Evolutionary conservation across 2,329 filamentous ascomycete genomes (phyloP).

Genomic region (Fusarium oligoseptatum): DNA sequence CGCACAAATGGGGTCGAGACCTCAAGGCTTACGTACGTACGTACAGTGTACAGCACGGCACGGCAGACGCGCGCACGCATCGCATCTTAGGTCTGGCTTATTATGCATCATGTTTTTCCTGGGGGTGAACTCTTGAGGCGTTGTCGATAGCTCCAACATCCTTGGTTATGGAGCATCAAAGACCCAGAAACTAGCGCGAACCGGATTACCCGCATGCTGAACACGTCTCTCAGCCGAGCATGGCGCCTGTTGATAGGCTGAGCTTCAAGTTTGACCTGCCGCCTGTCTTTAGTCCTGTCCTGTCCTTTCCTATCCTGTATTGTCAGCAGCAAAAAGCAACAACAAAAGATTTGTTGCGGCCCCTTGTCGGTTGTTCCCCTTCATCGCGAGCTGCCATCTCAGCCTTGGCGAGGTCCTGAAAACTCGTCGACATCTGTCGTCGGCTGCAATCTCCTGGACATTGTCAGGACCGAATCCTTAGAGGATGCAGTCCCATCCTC

Average conservation of each 20-base stretch:
- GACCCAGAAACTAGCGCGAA: constrained; percentile 29
- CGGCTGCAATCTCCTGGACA: constrained; percentile 1
- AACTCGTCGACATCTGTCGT: background rate
- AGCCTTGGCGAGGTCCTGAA: background rate
- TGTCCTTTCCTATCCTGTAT: background rate
- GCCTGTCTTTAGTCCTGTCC: constrained; percentile 2
- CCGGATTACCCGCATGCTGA: constrained; percentile 38
- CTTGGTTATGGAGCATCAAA: background rate
- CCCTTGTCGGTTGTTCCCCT: background rate
- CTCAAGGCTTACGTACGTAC: constrained; percentile 19
- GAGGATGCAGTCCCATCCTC: background rate
- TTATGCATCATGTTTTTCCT: background rate
- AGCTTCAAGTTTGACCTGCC: constrained; percentile 7
- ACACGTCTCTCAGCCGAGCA: constrained; percentile 18
- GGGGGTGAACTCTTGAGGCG: background rate
- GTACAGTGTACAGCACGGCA: constrained; percentile 4
- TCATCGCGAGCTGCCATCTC: background rate
- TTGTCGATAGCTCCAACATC: background rate
- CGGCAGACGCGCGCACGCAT: constrained; percentile 1
- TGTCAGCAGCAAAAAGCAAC: constrained; percentile 29
- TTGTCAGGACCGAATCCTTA: constrained; percentile 1
- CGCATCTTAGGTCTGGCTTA: background rate
- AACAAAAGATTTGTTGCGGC: background rate
- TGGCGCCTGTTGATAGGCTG: constrained; percentile 24
- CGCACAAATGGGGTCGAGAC: constrained; percentile 12